A percentile compares a stretch with the other conserved stretches of the same genome.
Conservation (phyloP, 2,329 filamentous ascomycete genomes). For the Juglanconis oblonga region DNA sequence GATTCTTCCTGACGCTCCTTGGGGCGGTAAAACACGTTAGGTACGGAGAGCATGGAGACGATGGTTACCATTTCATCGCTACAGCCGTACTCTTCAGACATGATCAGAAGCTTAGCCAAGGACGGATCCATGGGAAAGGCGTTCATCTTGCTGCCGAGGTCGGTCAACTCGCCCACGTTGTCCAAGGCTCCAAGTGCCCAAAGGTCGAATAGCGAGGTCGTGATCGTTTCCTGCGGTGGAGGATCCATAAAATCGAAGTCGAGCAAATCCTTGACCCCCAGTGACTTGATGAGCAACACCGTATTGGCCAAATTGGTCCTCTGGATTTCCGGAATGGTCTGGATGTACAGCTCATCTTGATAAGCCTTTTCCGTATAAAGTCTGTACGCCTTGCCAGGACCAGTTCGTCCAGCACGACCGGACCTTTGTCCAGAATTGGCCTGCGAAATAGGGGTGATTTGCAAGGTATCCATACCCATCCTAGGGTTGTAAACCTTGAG, state of each 20-base stretch:
- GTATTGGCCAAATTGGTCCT: conserved; percentile 94
- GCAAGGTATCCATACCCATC: conserved; percentile 98
- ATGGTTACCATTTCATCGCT: conserved; percentile 98
- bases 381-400: conserved; percentile 91
- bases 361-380: conserved; percentile 93
- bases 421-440: conserved; percentile 93
- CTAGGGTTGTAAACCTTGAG: conserved; percentile 98
- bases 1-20: conserved; percentile 97
- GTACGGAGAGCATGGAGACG: conserved; percentile 95
- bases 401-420: conserved; percentile 89
- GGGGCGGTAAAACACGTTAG: conserved; percentile 93
- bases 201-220: conserved; percentile 93
- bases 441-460: conserved; percentile 96
- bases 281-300: conserved; percentile 86
- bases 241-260: conserved; percentile 99
- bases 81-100: conserved; percentile 83
- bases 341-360: conserved; percentile 92
- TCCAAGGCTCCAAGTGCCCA: conserved; percentile 94
- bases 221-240: conserved; percentile 95
- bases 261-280: conserved; percentile 88
- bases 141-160: conserved; percentile 88
- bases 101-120: conserved; percentile 91
- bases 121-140: conserved; percentile 98
- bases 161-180: conserved; percentile 88
- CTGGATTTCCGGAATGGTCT: conserved; percentile 97